Conservation (phyloP, 805 yeast species). For the Metschnikowia picachoensis region DNA sequence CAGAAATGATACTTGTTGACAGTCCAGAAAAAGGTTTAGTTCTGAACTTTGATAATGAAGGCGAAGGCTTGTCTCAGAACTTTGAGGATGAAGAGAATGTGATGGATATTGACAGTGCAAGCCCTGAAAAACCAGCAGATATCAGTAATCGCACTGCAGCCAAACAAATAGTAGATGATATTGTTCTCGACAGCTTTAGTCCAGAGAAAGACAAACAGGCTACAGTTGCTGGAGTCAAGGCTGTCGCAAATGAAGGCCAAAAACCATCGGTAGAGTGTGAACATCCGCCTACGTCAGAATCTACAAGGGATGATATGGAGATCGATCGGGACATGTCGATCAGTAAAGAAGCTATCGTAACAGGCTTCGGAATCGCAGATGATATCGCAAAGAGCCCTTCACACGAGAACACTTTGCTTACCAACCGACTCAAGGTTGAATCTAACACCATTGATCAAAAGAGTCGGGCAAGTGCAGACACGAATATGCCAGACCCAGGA, state of each 20-base stretch:
- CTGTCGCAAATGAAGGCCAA: neutral
- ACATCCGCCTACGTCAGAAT: neutral
- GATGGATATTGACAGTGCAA: neutral
- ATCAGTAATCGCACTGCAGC: neutral
- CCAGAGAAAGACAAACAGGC: neutral
- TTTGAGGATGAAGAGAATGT: neutral
- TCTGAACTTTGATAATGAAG: neutral
- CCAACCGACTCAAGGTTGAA: neutral
- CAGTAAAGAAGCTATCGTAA: too few relatives aligned
- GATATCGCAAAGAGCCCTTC: too few relatives aligned
- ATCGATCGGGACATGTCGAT: neutral
- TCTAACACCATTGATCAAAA: neutral
- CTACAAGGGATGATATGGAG: neutral
- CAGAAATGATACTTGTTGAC: slow-evolving; percentile 1
- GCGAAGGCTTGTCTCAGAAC: neutral
- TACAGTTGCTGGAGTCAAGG: neutral
- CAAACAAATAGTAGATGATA: neutral
- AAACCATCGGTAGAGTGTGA: neutral
- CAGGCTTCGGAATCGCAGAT: too few relatives aligned
- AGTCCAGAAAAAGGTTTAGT: neutral
- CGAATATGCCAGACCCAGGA: neutral
- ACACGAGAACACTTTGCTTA: too few relatives aligned
- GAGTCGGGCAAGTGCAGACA: neutral
- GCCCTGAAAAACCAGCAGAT: neutral
- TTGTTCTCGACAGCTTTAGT: neutral